A percentile compares a stretch with the other conserved stretches of the same genome.
Evolutionary conservation across 768 basidiomycete species (phyloP).

Genomic region (Coprinopsis strossmayeri): DNA sequence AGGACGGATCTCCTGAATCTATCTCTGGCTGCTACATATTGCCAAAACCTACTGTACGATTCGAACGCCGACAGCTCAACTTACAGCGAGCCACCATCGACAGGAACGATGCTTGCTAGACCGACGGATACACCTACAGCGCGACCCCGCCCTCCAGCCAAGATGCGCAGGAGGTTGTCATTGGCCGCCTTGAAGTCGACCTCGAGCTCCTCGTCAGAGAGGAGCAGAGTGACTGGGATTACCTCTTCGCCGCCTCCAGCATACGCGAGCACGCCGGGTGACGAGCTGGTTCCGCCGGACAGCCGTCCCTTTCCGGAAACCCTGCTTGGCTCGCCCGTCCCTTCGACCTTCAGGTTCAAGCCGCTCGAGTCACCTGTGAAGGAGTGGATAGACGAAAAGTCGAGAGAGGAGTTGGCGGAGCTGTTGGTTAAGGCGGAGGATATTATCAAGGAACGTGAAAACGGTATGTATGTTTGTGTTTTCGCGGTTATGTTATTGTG

Average conservation of each 20-base stretch:
- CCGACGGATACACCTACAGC: conserved; percentile 36
- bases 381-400: conserved; percentile 52
- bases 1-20: too few relatives aligned
- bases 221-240: background rate
- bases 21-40: too few relatives aligned
- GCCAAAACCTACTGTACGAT: too few relatives aligned
- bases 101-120: conserved; percentile 25
- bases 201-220: background rate
- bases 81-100: background rate
- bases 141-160: conserved; percentile 68
- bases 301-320: conserved; percentile 17
- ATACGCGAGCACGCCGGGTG: conserved; percentile 40
- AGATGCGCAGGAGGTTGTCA: conserved; percentile 45
- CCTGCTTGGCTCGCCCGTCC: conserved; percentile 30
- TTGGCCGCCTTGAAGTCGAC: conserved; percentile 17
- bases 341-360: conserved; percentile 26
- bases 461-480: conserved; percentile 35
- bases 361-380: conserved; percentile 18
- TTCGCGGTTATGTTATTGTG: conserved; percentile 1
- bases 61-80: too few relatives aligned
- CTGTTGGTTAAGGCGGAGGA: conserved; percentile 68
- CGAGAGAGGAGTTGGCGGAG: conserved; percentile 66
- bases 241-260: conserved; percentile 42
- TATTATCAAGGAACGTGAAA: conserved; percentile 71
- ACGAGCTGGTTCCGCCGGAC: conserved; percentile 17